These are phyloP conservation scores for Trametes punicea DNA, from an alignment of 768 basidiomycete genomes.

Conservation along the genomic window DNA sequence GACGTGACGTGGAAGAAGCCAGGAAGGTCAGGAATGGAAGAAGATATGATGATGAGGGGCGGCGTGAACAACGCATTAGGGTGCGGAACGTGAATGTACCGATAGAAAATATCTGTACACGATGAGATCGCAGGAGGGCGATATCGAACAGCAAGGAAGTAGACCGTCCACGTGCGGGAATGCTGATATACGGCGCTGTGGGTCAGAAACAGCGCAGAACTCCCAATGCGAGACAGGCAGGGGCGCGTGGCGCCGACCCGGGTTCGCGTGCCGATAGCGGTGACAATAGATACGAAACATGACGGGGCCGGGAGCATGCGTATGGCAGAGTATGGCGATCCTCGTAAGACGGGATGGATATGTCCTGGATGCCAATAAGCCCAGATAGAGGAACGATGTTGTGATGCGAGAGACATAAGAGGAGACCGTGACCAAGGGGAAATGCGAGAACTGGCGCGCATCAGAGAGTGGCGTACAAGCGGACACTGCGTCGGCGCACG, in stretches of 20 bases:
- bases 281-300: slow-evolving; percentile 35
- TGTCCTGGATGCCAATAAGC: slow-evolving; percentile 40
- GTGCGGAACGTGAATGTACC: slow-evolving; percentile 38
- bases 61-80: slow-evolving; percentile 32
- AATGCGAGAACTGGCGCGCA: slow-evolving; percentile 31
- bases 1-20: slow-evolving; percentile 28
- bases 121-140: slow-evolving; percentile 24
- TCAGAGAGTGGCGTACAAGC: slow-evolving; percentile 41
- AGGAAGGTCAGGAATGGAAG: slow-evolving; percentile 29
- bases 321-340: slow-evolving; percentile 36
- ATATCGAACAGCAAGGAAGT: slow-evolving; percentile 20
- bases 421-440: slow-evolving; percentile 25
- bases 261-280: slow-evolving; percentile 20
- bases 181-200: slow-evolving; percentile 20
- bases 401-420: slow-evolving; percentile 25
- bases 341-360: slow-evolving; percentile 63
- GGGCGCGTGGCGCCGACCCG: slow-evolving; percentile 8
- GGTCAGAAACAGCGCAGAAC: slow-evolving; percentile 5
- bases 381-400: slow-evolving; percentile 25
- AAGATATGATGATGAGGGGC: slow-evolving; percentile 14
- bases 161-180: slow-evolving; percentile 22
- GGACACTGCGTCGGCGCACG: slow-evolving; percentile 34
- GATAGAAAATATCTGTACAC: slow-evolving; percentile 37
- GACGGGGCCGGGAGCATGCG: slow-evolving; percentile 25
- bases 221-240: slow-evolving; percentile 3